phyloP scores from a whole-genome alignment of 2,329 filamentous ascomycete species.

The Aspergillus bombycis region DNA sequence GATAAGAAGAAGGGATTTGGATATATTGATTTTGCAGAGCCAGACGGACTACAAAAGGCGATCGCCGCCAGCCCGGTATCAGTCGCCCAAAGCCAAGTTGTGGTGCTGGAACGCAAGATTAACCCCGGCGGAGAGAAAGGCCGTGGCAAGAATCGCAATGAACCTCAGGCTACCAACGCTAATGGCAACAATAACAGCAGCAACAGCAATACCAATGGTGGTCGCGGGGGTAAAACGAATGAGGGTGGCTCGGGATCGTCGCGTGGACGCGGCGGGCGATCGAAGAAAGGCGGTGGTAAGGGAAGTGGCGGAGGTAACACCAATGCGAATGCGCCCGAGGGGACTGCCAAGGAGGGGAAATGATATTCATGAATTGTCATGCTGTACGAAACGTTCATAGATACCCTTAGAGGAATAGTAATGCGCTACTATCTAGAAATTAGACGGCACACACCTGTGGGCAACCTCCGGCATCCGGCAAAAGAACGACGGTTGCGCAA shows the following conservation, averaged over 20 bases:
- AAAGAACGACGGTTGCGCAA: no score
- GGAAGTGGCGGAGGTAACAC: constrained; percentile 10
- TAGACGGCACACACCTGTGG: no score
- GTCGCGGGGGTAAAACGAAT: constrained; percentile 13
- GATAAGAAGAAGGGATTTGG: constrained; percentile 95
- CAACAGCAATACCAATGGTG: constrained; percentile 8
- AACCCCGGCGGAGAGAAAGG: constrained; percentile 37
- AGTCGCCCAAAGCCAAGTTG: constrained; percentile 82
- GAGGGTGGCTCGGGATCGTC: constrained; percentile 25
- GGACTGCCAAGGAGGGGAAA: constrained; percentile 20
- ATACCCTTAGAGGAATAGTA: not conserved
- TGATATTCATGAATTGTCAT: constrained; percentile 13
- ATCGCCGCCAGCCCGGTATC: constrained; percentile 79
- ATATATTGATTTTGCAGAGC: constrained; percentile 83
- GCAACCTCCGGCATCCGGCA: no score
- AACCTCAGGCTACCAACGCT: constrained; percentile 19
- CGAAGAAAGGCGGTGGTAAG: constrained; percentile 22
- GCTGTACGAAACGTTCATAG: not conserved
- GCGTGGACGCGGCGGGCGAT: constrained; percentile 24
- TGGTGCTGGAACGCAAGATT: constrained; percentile 70
- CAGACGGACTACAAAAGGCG: constrained; percentile 73
- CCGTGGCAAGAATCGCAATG: constrained; percentile 35
- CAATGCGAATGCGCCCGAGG: constrained; percentile 14
- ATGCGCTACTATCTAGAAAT: not conserved
- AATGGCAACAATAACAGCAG: constrained; percentile 11